A percentile compares a stretch with the other conserved stretches of the same genome.
Conservation (phyloP, 805 yeast genomes). For the Metschnikowia aberdeeniae region DNA sequence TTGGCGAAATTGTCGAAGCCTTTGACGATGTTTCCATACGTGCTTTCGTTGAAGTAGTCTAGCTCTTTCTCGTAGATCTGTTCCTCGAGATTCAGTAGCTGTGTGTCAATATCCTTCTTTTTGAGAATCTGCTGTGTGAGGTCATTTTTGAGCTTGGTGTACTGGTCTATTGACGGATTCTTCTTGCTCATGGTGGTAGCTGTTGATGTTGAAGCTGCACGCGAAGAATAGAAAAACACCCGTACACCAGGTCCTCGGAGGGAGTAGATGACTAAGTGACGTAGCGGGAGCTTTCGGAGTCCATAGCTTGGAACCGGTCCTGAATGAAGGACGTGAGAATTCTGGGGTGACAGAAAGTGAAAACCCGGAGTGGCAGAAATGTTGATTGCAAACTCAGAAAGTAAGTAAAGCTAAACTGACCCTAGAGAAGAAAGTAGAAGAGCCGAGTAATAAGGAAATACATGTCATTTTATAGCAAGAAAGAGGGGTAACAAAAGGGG, state of each 20-base stretch:
- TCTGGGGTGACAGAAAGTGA: too few relatives aligned
- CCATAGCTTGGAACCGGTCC: too few relatives aligned
- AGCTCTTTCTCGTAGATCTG: conserved; percentile 75
- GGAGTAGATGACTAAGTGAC: too few relatives aligned
- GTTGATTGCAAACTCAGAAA: too few relatives aligned
- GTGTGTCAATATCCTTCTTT: conserved; percentile 62
- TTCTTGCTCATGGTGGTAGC: conserved; percentile 15
- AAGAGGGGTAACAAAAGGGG: too few relatives aligned
- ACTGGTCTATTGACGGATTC: conserved; percentile 40
- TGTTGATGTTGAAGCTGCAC: neutral
- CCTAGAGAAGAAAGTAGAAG: too few relatives aligned
- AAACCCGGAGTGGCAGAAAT: too few relatives aligned
- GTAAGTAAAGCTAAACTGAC: too few relatives aligned
- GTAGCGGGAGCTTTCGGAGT: too few relatives aligned
- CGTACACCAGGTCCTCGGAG: neutral
- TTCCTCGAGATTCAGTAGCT: conserved; percentile 65
- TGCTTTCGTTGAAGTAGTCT: conserved; percentile 67
- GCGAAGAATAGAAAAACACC: neutral
- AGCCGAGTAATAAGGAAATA: too few relatives aligned
- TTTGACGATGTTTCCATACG: conserved; percentile 77
- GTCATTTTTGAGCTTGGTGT: conserved; percentile 62
- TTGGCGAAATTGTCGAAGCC: conserved; percentile 85
- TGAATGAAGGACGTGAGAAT: too few relatives aligned
- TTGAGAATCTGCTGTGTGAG: conserved; percentile 59
- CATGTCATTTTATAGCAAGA: too few relatives aligned